Conservation (phyloP, 768 basidiomycete species). For the Candolleomyces aberdarensis region DNA sequence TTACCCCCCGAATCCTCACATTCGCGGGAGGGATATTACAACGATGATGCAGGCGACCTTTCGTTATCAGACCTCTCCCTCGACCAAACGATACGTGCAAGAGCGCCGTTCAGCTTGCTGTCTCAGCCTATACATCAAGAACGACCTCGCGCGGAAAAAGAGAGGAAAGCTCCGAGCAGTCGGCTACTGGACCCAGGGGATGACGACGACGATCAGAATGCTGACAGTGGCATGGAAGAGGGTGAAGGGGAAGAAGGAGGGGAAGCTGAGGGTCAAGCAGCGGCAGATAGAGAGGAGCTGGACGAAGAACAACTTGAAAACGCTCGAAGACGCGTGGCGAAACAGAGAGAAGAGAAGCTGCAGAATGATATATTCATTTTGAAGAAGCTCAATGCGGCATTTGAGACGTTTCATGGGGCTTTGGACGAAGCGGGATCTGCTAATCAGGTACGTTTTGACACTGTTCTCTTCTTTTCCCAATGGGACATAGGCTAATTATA, state of each 20-base stretch:
- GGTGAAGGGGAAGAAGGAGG: not conserved
- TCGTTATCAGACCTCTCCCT: slow-evolving; percentile 57
- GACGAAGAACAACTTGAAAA: slow-evolving; percentile 2
- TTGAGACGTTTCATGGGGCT: slow-evolving; percentile 67
- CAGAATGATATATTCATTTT: slow-evolving; percentile 72
- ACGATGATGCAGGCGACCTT: slow-evolving; percentile 37
- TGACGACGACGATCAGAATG: not conserved
- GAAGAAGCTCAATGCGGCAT: slow-evolving; percentile 68
- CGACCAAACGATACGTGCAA: slow-evolving; percentile 25
- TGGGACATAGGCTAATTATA: not conserved
- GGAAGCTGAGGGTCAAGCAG: not conserved
- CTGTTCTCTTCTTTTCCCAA: not conserved
- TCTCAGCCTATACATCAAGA: slow-evolving; percentile 14
- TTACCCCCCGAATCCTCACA: slow-evolving; percentile 15
- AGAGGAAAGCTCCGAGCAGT: slow-evolving; percentile 4
- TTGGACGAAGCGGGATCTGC: slow-evolving; percentile 59
- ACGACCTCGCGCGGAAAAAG: slow-evolving; percentile 7
- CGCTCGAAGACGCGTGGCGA: slow-evolving; percentile 6
- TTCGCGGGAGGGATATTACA: slow-evolving; percentile 36
- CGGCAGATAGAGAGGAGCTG: not conserved
- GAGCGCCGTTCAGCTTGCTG: slow-evolving; percentile 26
- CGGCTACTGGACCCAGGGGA: not conserved
- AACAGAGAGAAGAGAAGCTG: slow-evolving; percentile 61
- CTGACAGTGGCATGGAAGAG: not conserved
- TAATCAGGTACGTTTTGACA: slow-evolving; percentile 56